These are phyloP conservation scores for Rachicladosporium sp. DNA, from an alignment of 2,329 filamentous ascomycete genomes.

Conservation along the genomic window DNA sequence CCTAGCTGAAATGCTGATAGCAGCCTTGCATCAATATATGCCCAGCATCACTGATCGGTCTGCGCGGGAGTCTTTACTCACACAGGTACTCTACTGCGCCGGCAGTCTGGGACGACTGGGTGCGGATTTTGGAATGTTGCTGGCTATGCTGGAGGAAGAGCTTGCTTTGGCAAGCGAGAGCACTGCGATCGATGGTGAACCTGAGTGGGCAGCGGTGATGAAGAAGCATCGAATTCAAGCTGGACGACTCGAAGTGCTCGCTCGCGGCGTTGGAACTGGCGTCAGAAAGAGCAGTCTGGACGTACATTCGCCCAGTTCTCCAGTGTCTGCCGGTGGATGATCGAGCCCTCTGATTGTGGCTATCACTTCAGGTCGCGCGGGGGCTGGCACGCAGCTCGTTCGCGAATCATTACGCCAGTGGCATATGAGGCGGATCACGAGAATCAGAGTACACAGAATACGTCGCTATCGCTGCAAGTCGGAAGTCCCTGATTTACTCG, in stretches of 20 bases:
- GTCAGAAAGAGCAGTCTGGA: constrained; percentile 44
- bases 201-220: constrained; percentile 80
- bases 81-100: constrained; percentile 86
- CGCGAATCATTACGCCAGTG: too few relatives aligned
- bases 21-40: constrained; percentile 63
- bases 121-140: constrained; percentile 81
- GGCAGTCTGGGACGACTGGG: constrained; percentile 81
- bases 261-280: constrained; percentile 19
- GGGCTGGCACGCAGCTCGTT: too few relatives aligned
- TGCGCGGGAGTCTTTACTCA: constrained; percentile 75
- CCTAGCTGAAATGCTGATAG: constrained; percentile 69
- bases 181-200: constrained; percentile 33
- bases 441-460: too few relatives aligned
- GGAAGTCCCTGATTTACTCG: too few relatives aligned
- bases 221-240: constrained; percentile 78
- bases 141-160: constrained; percentile 50
- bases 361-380: too few relatives aligned
- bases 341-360: too few relatives aligned
- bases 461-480: too few relatives aligned
- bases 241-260: constrained; percentile 34
- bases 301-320: constrained; percentile 21
- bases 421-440: too few relatives aligned
- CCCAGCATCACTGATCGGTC: constrained; percentile 70
- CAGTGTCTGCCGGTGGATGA: constrained; percentile 4
- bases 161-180: constrained; percentile 41